Conservation (phyloP, 305 asterid genomes). For the Fraxinus sp. region DNA sequence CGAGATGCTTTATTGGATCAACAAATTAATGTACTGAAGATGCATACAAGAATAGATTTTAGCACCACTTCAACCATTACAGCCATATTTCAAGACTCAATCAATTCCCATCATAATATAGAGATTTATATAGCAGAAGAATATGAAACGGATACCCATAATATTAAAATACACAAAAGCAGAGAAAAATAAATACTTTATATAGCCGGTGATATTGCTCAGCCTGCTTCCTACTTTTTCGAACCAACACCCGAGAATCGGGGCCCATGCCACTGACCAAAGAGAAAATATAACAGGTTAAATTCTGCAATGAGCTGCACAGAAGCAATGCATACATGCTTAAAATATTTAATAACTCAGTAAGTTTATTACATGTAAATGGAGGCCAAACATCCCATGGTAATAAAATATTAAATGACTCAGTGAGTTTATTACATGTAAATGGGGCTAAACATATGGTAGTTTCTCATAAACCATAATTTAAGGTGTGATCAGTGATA, state of each 20-base stretch:
- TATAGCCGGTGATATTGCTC: conserved; percentile 86
- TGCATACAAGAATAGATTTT: background rate
- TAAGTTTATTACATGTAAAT: no score
- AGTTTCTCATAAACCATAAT: background rate
- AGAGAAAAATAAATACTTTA: conserved; percentile 46
- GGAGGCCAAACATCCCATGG: no score
- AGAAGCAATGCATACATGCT: background rate
- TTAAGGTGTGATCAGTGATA: background rate
- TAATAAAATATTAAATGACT: background rate
- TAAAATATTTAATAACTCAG: background rate
- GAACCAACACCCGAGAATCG: conserved; percentile 93
- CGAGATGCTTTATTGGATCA: background rate
- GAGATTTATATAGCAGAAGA: background rate
- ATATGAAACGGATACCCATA: background rate
- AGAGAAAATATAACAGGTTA: conserved; percentile 17
- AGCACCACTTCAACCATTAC: background rate
- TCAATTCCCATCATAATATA: background rate
- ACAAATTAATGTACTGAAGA: background rate
- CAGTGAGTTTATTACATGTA: background rate
- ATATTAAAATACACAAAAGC: background rate
- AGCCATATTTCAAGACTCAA: background rate
- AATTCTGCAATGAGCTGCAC: background rate
- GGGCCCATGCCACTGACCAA: conserved; percentile 98
- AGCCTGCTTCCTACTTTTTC: conserved; percentile 95
- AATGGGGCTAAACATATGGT: background rate